Conservation (phyloP, 306 rosid genomes). For the Quillaja saponaria region DNA sequence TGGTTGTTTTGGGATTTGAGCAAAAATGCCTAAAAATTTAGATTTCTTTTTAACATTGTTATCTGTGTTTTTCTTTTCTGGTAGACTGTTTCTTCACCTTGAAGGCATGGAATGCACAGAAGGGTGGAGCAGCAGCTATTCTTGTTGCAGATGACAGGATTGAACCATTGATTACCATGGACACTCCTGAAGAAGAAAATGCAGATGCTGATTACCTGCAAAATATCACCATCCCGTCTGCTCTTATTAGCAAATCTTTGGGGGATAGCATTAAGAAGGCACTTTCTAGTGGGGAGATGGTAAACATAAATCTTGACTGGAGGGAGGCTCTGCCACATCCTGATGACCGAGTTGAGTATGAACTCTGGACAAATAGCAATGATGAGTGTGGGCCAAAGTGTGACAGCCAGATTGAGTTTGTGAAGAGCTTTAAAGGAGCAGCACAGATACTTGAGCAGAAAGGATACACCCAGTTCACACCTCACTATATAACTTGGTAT, state of each 20-base stretch:
- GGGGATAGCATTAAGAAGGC: constrained; percentile 78
- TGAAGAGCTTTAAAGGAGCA: constrained; percentile 73
- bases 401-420: constrained; percentile 75
- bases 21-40: constrained; percentile 7
- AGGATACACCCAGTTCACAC: constrained; percentile 84
- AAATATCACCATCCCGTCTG: constrained; percentile 80
- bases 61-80: constrained; percentile 13
- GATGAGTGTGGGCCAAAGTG: constrained; percentile 95
- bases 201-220: constrained; percentile 63
- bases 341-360: constrained; percentile 94
- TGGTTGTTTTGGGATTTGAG: too few relatives aligned
- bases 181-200: constrained; percentile 79
- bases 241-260: constrained; percentile 76
- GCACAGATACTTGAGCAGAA: constrained; percentile 89
- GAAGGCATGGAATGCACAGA: constrained; percentile 98
- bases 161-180: constrained; percentile 90
- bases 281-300: constrained; percentile 62
- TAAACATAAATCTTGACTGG: constrained; percentile 89
- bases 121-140: constrained; percentile 91
- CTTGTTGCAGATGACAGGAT: constrained; percentile 80
- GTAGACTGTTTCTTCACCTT: constrained; percentile 93
- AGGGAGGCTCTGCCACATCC: constrained; percentile 98
- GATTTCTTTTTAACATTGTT: constrained; percentile 15
- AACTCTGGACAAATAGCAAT: constrained; percentile 93
- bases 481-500: constrained; percentile 91